Evolutionary conservation across 1,284 basidiomycete species (phyloP).

Genomic region (Mycosarcoma mackinlayi): DNA sequence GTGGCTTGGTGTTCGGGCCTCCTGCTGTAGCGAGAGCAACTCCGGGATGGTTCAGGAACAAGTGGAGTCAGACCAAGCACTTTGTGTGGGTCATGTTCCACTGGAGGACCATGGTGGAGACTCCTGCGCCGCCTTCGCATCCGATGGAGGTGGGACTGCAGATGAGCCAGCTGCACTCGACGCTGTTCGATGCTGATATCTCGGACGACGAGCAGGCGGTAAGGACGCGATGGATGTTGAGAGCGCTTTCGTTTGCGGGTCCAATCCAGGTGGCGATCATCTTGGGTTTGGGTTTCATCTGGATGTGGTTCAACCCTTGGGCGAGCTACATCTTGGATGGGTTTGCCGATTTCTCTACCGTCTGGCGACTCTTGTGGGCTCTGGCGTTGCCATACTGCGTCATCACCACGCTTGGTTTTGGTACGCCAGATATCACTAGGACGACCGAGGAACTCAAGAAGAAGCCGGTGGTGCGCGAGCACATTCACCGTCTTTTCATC

Average conservation of each 20-base stretch:
- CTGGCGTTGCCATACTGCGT: constrained; percentile 69
- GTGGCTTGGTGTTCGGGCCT: constrained; percentile 22
- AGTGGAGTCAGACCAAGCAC: constrained; percentile 38
- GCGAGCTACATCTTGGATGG: constrained; percentile 66
- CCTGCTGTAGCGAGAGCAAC: constrained; percentile 32
- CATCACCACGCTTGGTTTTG: constrained; percentile 68
- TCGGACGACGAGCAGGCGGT: constrained; percentile 68
- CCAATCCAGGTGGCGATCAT: constrained; percentile 67
- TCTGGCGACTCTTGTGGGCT: constrained; percentile 70
- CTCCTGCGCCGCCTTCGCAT: constrained; percentile 67
- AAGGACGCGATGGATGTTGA: constrained; percentile 66
- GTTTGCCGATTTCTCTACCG: constrained; percentile 66
- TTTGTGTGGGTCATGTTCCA: constrained; percentile 65
- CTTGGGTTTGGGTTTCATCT: constrained; percentile 67
- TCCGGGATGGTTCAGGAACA: constrained; percentile 27
- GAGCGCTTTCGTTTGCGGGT: constrained; percentile 65
- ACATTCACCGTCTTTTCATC: constrained; percentile 69
- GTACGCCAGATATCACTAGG: constrained; percentile 68
- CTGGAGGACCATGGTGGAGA: constrained; percentile 61
- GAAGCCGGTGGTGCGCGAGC: constrained; percentile 68
- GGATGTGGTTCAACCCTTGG: constrained; percentile 68
- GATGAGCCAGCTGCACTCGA: constrained; percentile 69
- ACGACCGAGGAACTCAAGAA: constrained; percentile 66
- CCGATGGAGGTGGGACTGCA: constrained; percentile 69
- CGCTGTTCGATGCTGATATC: constrained; percentile 69